phyloP scores from a whole-genome alignment of 352 stramenopile species.

The Phytophthora fragariae region DNA sequence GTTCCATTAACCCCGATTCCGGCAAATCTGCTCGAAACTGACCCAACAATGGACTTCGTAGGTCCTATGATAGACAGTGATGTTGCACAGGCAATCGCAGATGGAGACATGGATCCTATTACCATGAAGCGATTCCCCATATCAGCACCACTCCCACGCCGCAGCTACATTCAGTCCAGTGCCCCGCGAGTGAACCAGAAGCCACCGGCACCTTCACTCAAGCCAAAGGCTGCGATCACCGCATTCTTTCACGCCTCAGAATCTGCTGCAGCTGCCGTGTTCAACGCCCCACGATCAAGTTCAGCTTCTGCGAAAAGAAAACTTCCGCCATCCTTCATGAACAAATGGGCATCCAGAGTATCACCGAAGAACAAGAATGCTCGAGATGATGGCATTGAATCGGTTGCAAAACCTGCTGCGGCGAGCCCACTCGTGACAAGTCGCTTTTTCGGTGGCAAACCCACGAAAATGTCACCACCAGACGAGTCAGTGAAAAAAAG shows the following conservation, averaged over 20 bases:
- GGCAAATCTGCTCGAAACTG: conserved; percentile 30
- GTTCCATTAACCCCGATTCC: conserved; percentile 73
- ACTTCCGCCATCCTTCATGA: conserved; percentile 33
- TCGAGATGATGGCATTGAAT: conserved; percentile 5
- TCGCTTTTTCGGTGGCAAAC: conserved; percentile 50
- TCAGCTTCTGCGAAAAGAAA: conserved; percentile 27
- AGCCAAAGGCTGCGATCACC: conserved; percentile 23
- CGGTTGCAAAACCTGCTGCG: neutral
- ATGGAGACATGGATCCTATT: conserved; percentile 83
- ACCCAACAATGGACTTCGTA: conserved; percentile 66
- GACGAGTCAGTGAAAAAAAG: conserved; percentile 42
- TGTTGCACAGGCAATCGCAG: conserved; percentile 59
- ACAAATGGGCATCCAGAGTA: conserved; percentile 29
- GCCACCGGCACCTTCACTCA: neutral
- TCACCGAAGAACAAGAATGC: neutral
- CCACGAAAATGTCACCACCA: conserved; percentile 39
- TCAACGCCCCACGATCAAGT: conserved; percentile 29
- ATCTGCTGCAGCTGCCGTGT: conserved; percentile 21
- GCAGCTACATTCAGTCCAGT: conserved; percentile 8
- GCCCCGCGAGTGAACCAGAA: neutral
- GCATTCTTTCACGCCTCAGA: conserved; percentile 38
- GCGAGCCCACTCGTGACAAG: conserved; percentile 41
- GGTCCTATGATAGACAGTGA: conserved; percentile 59
- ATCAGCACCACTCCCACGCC: conserved; percentile 1
- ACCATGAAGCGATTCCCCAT: conserved; percentile 53